Evolutionary conservation across 176 grass and related monocot species (phyloP).

Genomic region (Poa pratensis): DNA sequence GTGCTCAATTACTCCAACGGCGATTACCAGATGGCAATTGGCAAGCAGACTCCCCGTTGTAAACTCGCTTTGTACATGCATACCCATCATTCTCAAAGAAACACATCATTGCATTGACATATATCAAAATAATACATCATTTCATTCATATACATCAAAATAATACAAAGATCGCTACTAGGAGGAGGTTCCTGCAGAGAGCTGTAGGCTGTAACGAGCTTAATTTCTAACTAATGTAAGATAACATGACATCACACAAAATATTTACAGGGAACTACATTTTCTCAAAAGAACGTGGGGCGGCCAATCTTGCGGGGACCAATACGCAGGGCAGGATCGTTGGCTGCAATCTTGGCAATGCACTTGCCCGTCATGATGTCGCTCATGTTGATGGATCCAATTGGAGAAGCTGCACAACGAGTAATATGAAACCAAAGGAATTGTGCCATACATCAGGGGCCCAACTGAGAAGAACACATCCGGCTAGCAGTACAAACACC

Average conservation of each 20-base stretch:
- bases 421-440: constrained; percentile 18
- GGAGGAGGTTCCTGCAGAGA: background rate
- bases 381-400: constrained; percentile 98
- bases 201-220: background rate
- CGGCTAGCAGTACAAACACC: too few relatives aligned
- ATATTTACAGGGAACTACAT: constrained; percentile 49
- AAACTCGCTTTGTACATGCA: background rate
- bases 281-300: constrained; percentile 38
- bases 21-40: too few relatives aligned
- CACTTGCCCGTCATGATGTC: constrained; percentile 96
- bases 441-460: too few relatives aligned
- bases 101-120: background rate
- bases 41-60: too few relatives aligned
- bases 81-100: background rate
- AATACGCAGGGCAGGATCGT: constrained; percentile 54
- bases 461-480: too few relatives aligned
- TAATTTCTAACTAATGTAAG: constrained; percentile 15
- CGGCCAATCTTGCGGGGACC: constrained; percentile 46
- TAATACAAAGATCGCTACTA: background rate
- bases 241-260: constrained; percentile 2
- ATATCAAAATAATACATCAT: background rate
- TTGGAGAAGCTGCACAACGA: constrained; percentile 51
- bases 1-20: too few relatives aligned
- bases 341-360: constrained; percentile 94
- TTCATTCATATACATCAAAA: background rate